Conservation (phyloP, 2,329 filamentous ascomycete species). For the Aulographum hederae region DNA sequence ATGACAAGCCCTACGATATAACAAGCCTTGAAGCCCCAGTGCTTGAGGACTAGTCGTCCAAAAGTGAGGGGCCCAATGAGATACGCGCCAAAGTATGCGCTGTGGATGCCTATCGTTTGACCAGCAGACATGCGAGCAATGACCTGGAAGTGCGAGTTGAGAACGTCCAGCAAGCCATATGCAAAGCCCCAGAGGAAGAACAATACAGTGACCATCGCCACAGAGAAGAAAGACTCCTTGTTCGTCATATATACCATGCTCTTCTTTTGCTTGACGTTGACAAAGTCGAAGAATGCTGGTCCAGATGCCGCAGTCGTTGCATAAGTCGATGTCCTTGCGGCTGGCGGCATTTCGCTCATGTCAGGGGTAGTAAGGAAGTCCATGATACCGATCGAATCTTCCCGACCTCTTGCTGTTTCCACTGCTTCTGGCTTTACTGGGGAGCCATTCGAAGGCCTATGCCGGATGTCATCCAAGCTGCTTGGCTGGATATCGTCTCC, state of each 20-base stretch:
- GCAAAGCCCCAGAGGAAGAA: slow-evolving; percentile 87
- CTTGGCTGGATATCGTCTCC: no score
- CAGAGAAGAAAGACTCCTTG: slow-evolving; percentile 51
- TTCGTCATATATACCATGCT: slow-evolving; percentile 49
- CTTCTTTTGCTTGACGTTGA: slow-evolving; percentile 50
- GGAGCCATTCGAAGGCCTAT: background rate
- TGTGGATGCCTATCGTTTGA: slow-evolving; percentile 49
- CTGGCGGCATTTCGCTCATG: slow-evolving; percentile 15
- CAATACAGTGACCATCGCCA: slow-evolving; percentile 56
- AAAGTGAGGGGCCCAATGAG: slow-evolving; percentile 51
- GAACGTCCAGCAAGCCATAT: slow-evolving; percentile 67
- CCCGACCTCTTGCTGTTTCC: slow-evolving; percentile 8
- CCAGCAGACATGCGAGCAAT: slow-evolving; percentile 42
- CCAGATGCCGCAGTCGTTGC: slow-evolving; percentile 10
- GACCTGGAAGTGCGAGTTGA: slow-evolving; percentile 52
- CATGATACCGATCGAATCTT: slow-evolving; percentile 24
- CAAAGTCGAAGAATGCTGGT: slow-evolving; percentile 57
- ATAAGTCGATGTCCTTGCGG: slow-evolving; percentile 14
- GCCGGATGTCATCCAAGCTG: no score
- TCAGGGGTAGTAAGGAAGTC: slow-evolving; percentile 36
- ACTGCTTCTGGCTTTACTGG: slow-evolving; percentile 11
- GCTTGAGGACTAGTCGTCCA: slow-evolving; percentile 37
- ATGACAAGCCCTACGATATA: slow-evolving; percentile 41
- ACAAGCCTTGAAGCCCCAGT: slow-evolving; percentile 43
- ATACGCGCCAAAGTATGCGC: slow-evolving; percentile 55